These are phyloP conservation scores for Euphrasia arctica DNA, from an alignment of 305 asterid genomes.

Conservation along the genomic window DNA sequence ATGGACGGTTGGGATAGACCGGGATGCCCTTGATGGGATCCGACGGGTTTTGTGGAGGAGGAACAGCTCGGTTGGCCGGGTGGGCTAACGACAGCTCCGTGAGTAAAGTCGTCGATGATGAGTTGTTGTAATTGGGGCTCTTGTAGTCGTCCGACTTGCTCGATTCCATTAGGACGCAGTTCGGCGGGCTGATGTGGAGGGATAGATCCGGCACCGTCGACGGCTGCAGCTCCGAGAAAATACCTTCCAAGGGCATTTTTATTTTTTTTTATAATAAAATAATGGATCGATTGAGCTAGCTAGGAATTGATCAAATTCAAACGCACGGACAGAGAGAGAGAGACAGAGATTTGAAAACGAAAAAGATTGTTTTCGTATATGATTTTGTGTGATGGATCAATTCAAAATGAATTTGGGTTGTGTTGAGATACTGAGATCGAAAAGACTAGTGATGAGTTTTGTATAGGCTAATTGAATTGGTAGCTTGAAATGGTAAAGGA, in stretches of 20 bases:
- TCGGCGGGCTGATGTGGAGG: constrained; percentile 86
- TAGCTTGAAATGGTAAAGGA: constrained; percentile 34
- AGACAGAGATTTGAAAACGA: too few species aligned
- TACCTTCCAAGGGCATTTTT: constrained; percentile 76
- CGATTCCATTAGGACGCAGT: constrained; percentile 17
- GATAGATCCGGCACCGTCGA: constrained; percentile 83
- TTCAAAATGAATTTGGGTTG: constrained; percentile 2
- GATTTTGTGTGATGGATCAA: too few species aligned
- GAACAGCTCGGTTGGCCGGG: constrained; percentile 29
- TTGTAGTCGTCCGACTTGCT: constrained; percentile 14
- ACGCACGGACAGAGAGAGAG: background rate
- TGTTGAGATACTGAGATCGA: constrained; percentile 29
- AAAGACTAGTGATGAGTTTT: constrained; percentile 24
- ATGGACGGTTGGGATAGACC: constrained; percentile 82
- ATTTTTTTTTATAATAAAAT: constrained; percentile 14
- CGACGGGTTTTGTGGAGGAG: background rate
- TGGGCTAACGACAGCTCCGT: constrained; percentile 75
- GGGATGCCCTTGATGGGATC: constrained; percentile 89
- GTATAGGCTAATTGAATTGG: background rate
- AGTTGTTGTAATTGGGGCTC: background rate
- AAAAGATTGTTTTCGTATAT: too few species aligned
- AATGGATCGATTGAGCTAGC: background rate
- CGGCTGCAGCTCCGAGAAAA: constrained; percentile 57
- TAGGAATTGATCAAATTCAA: too few species aligned
- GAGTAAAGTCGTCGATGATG: constrained; percentile 15